A percentile compares a stretch with the other conserved stretches of the same genome.
Evolutionary conservation across 2,329 filamentous ascomycete species (phyloP).

Genomic region (Bretziella fagacearum): DNA sequence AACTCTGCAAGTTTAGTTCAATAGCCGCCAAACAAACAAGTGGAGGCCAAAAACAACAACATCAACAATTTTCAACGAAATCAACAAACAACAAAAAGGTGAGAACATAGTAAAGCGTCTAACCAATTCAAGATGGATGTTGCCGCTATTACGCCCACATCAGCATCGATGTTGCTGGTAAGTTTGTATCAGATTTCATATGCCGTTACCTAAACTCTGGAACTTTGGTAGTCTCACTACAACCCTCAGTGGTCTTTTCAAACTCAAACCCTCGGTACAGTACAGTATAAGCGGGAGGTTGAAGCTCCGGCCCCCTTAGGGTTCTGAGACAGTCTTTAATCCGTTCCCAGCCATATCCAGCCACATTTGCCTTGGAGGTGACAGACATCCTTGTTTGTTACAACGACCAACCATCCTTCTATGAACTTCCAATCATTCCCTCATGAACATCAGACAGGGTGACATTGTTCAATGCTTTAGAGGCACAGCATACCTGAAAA

Average conservation of each 20-base stretch:
- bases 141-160: neutral
- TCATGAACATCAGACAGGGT: no score
- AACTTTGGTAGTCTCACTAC: neutral
- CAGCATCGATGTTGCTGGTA: slow-evolving; percentile 18
- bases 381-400: neutral
- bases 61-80: neutral
- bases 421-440: no score
- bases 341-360: slow-evolving; percentile 6
- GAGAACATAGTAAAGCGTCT: no score
- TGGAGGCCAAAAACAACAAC: neutral
- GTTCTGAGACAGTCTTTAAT: no score
- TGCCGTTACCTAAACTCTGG: slow-evolving; percentile 5
- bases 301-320: no score
- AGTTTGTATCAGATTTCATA: slow-evolving; percentile 10
- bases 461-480: no score
- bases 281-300: no score
- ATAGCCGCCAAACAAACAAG: neutral
- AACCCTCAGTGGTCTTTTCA: no score
- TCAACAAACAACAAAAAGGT: no score
- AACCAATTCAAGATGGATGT: neutral
- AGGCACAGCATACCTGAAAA: no score
- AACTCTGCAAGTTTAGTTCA: neutral
- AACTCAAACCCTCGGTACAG: neutral
- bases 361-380: neutral
- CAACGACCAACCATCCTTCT: no score